Base-by-base conservation (phyloP, 2,329 filamentous ascomycete genomes). In the Penicillium sp. region DNA sequence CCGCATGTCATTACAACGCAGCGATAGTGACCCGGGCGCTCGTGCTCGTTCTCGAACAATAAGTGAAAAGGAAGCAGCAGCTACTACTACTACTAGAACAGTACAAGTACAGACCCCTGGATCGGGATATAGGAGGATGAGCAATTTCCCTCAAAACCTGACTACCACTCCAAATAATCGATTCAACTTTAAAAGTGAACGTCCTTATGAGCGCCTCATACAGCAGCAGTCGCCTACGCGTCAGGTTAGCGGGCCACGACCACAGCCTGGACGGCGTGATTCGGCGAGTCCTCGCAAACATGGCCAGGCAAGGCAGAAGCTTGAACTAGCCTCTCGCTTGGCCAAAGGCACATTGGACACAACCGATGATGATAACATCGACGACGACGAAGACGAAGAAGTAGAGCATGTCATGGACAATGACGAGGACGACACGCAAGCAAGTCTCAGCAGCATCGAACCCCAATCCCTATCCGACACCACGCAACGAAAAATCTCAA, bases 121-220 rank as follows among this genome's bases (percentile, higher is more conserved):
- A n/a, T 20, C 45, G 5, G 46, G 52, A 26, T 55, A 55, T 21
- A 71, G 30, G 4, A 51, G 47, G 30, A 26, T 26, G 38, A 50
- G 38, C 52, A 64, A 64, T 20, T 65, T 73, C 12, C 65, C 70
- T 18, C 71, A 65, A 35, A 72, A 62, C 52, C 66, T 68, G 58
- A 70, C 66, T 5, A 63, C 64, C 33, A 74, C 71, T 1, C 71
- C 71, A 8, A 67, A 70, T 53, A 73, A 68, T 30, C 66, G 71
- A 35, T 74, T 74, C 52, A 74, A 72, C 48, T 72, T 71, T 4
- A 71, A 71, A 7, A 73, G 72, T 49, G 71, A 70, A n/a, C 71
- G 71, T 30, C 67, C 72, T 11, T 65, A 73, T 18, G 71, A 74
- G 42, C 66, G 71, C 45, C 61, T 72, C 14, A 57, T 60, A 24